phyloP scores from a whole-genome alignment of 2,329 filamentous ascomycete genomes.

The Waltergamsia citrina region DNA sequence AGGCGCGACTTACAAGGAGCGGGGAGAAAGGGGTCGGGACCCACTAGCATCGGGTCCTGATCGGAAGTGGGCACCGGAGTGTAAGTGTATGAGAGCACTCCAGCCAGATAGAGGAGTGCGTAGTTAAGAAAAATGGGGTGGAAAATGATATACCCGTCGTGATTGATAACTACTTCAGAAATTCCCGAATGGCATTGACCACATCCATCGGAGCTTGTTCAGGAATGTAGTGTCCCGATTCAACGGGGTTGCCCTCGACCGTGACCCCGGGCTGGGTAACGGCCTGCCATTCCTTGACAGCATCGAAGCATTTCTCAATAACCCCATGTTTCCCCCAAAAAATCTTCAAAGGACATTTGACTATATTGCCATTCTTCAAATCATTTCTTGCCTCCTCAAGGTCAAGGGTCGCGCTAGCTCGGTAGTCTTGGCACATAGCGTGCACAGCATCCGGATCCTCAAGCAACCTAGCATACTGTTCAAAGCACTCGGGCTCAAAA shows the following conservation, averaged over 20 bases:
- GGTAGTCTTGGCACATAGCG: slow-evolving; percentile 46
- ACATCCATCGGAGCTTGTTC: slow-evolving; percentile 41
- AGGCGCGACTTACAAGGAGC: too few relatives aligned
- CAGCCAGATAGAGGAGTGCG: too few relatives aligned
- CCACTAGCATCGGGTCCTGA: too few relatives aligned
- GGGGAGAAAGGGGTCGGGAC: too few relatives aligned
- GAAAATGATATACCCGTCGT: not conserved
- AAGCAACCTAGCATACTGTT: slow-evolving; percentile 30
- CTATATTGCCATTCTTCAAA: slow-evolving; percentile 27
- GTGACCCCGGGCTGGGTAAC: slow-evolving; percentile 24
- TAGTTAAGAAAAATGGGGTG: not conserved
- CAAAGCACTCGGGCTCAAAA: slow-evolving; percentile 22
- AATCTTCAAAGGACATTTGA: slow-evolving; percentile 35
- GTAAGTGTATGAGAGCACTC: too few relatives aligned
- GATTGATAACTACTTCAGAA: slow-evolving; percentile 18
- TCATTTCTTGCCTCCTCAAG: slow-evolving; percentile 39
- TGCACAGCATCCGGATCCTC: slow-evolving; percentile 30
- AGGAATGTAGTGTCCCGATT: slow-evolving; percentile 38
- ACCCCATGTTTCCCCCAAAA: slow-evolving; percentile 40
- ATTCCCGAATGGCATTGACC: slow-evolving; percentile 26
- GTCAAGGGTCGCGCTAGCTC: slow-evolving; percentile 41
- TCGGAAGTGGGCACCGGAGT: too few relatives aligned
- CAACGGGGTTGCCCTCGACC: slow-evolving; percentile 30
- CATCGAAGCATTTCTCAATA: slow-evolving; percentile 39
- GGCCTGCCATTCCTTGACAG: slow-evolving; percentile 38